A percentile compares a stretch with the other conserved stretches of the same genome.
Conservation (phyloP, 352 stramenopile genomes). For the Pythium pectinolyticum region DNA sequence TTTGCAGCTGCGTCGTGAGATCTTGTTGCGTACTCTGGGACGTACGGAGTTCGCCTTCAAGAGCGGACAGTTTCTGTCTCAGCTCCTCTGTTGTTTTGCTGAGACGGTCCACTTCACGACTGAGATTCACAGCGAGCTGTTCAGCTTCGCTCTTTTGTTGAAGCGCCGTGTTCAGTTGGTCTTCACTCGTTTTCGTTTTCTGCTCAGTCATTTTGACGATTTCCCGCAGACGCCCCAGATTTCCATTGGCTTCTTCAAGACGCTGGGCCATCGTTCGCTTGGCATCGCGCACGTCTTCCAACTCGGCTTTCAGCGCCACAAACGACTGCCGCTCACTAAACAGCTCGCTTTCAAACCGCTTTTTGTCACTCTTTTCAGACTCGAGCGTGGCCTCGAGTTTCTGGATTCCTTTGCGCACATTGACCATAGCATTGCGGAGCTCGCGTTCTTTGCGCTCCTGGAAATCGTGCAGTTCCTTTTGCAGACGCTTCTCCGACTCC, state of each 20-base stretch:
- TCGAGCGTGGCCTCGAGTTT: conserved; percentile 61
- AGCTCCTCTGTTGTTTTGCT: neutral
- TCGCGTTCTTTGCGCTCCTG: conserved; percentile 66
- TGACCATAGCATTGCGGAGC: conserved; percentile 68
- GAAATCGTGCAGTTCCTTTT: conserved; percentile 60
- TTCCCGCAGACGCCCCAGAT: conserved; percentile 55
- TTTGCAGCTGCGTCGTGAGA: neutral
- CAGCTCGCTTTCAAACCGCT: conserved; percentile 52
- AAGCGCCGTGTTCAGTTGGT: conserved; percentile 28
- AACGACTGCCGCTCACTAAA: conserved; percentile 52
- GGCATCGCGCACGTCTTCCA: conserved; percentile 46
- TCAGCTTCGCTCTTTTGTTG: conserved; percentile 8
- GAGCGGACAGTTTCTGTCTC: neutral
- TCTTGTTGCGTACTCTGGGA: neutral
- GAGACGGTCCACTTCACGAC: neutral
- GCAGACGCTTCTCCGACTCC: conserved; percentile 46
- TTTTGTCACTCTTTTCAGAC: conserved; percentile 46
- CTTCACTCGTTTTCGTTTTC: conserved; percentile 35
- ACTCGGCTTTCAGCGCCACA: conserved; percentile 51
- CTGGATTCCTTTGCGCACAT: conserved; percentile 69
- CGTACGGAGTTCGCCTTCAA: conserved; percentile 11
- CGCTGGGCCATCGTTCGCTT: conserved; percentile 51
- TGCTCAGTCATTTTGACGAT: conserved; percentile 40
- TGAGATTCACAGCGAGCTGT: neutral
- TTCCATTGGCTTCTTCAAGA: conserved; percentile 69